Base-by-base conservation (phyloP, 1,284 basidiomycete genomes). In the Boletellus deceptivus region DNA sequence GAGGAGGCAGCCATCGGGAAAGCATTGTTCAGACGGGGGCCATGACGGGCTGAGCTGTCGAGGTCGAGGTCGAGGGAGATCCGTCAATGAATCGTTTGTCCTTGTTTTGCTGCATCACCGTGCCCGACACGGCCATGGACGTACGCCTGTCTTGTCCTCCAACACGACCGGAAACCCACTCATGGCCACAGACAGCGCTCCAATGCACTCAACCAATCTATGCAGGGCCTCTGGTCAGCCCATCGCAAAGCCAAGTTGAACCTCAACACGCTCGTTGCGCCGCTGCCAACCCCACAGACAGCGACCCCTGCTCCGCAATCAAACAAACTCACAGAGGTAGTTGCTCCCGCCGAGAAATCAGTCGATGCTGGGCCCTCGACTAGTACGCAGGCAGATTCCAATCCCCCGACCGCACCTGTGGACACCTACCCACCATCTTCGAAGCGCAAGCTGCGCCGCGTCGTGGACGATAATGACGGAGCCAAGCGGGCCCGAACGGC, bases 201-300 rank as follows among this genome's bases (percentile, higher is more conserved):
- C 57, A 89, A 89, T 71, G 68, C 79, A 16, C 72, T 90, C 57
- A 90, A 90, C 67, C 75, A 76, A 49, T 87, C 86, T 18, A 86
- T 89, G 83, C 86, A 88, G 68, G 82, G 80, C 18, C 74, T 88
- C 25, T 90, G 88, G 87, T 80, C 83, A 0, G 74, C 71, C 10
- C 85, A 88, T 48, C 71, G 83, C 35, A 76, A 77, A 34, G 73
- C 72, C 18, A 84, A 78, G 67, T 54, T 90, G 20, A 89, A 90
- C 58, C 70, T 90, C 48, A 90, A 90, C 59, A 68, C 79, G 0
- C 43, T 70, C 1, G 53, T 64, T 7, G 43, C 49, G 50, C n/a
- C 57, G 57, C 49, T 58, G 62, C 56, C 48, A 54, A 37, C 46
- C 14, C 31, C 41, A 10, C 48, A 17, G 39, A 17, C 16, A 14